Percentiles rank a stretch among this genome's conserved stretches.
These are phyloP conservation scores for Forsythia viridissima DNA, from an alignment of 257 asterid genomes.

Conservation along the genomic window DNA sequence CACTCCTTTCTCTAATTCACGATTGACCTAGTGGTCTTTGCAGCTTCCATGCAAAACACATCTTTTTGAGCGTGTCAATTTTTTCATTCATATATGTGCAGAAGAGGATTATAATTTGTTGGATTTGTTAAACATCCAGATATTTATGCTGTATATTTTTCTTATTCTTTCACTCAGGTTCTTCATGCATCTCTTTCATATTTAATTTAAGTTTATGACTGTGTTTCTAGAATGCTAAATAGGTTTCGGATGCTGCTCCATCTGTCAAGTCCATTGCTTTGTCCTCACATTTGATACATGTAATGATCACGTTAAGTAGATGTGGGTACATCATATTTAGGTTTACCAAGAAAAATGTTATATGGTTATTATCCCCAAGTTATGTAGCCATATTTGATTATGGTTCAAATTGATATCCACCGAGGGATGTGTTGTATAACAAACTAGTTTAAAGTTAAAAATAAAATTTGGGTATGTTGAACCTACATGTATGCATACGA, in stretches of 20 bases:
- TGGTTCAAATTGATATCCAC: too few species aligned
- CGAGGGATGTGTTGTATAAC: too few species aligned
- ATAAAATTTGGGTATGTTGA: too few species aligned
- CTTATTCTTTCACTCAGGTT: background rate
- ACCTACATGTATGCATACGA: too few species aligned
- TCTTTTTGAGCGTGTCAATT: background rate
- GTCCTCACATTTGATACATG: background rate
- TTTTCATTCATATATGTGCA: background rate
- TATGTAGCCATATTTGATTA: too few species aligned
- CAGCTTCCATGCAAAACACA: background rate
- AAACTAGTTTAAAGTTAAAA: too few species aligned
- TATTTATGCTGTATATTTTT: background rate
- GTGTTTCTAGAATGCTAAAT: background rate
- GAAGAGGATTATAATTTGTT: background rate
- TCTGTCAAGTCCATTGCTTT: background rate
- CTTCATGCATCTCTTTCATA: background rate
- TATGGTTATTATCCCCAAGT: background rate
- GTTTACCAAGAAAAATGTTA: background rate
- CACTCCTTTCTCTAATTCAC: background rate
- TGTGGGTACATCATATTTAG: background rate
- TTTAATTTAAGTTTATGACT: background rate
- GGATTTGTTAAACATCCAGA: background rate
- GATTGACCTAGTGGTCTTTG: background rate
- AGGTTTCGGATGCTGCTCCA: background rate
- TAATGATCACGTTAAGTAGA: background rate